These are phyloP conservation scores for Ampelocalamus luodianensis DNA, from an alignment of 176 grass and related monocot species.

Conservation along the genomic window DNA sequence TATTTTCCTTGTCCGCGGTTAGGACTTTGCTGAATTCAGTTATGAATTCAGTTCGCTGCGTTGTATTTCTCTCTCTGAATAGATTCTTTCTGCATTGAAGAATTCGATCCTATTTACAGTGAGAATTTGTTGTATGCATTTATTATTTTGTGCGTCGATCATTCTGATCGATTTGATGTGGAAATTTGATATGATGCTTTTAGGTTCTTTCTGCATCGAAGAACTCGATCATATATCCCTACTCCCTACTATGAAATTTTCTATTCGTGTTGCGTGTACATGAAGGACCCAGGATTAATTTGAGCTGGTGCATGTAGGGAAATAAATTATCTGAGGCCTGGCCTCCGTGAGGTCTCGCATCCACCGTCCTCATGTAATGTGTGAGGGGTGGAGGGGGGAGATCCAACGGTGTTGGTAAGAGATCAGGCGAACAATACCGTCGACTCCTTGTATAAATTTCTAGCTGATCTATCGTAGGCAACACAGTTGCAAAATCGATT, in stretches of 20 bases:
- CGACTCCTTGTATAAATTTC: too few relatives aligned
- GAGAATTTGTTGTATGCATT: background rate
- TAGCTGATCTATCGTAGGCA: too few relatives aligned
- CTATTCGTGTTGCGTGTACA: background rate
- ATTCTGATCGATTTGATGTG: background rate
- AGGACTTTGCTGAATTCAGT: conserved; percentile 12
- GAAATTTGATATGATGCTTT: background rate
- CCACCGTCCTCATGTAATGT: too few relatives aligned
- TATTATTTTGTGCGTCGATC: background rate
- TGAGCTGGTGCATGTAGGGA: too few relatives aligned
- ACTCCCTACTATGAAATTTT: background rate
- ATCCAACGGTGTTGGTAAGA: too few relatives aligned
- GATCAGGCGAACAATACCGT: too few relatives aligned
- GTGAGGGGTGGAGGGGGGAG: too few relatives aligned
- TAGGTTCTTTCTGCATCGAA: background rate
- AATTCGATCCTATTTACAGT: background rate
- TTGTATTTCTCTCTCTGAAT: conserved; percentile 45
- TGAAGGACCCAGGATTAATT: background rate
- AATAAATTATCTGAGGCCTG: too few relatives aligned
- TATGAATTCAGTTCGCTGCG: conserved; percentile 28
- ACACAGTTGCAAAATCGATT: too few relatives aligned
- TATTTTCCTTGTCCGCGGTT: conserved; percentile 14
- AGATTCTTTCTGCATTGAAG: background rate
- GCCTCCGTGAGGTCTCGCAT: too few relatives aligned
- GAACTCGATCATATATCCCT: background rate